Evolutionary conservation across 2,329 filamentous ascomycete species (phyloP).

Genomic region (Bipolaris sorokiniana): DNA sequence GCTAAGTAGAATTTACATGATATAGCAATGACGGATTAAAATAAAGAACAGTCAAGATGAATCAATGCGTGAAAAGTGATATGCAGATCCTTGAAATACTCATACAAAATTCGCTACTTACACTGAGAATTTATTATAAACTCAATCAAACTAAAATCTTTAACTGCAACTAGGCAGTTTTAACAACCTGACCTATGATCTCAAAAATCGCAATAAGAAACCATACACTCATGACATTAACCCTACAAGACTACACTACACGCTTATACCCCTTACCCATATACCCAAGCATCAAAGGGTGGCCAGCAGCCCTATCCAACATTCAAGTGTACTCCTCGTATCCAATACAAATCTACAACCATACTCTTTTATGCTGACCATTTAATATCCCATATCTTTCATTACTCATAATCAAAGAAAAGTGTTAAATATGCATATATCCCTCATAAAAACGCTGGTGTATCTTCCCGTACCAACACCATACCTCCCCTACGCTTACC

Average conservation of each 20-base stretch:
- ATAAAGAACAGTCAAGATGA: no score
- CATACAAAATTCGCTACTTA: no score
- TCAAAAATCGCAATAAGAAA: not conserved
- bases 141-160: no score
- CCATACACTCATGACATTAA: not conserved
- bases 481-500: conserved; percentile 10
- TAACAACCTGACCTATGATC: no score
- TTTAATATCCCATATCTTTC: not conserved
- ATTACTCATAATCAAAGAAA: not conserved
- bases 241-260: not conserved
- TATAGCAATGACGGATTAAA: no score
- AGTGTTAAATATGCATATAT: not conserved
- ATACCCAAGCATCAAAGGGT: not conserved
- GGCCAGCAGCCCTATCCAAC: no score
- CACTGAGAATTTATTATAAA: no score
- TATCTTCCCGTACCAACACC: conserved; percentile 28
- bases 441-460: conserved; percentile 29
- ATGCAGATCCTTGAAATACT: no score
- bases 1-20: no score
- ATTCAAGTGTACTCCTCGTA: not conserved
- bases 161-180: no score
- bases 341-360: not conserved
- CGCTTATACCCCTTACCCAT: not conserved
- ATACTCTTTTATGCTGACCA: not conserved
- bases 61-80: no score